These are phyloP conservation scores for Nakazawaea pomicola DNA, from an alignment of 805 yeast species.

Conservation along the genomic window DNA sequence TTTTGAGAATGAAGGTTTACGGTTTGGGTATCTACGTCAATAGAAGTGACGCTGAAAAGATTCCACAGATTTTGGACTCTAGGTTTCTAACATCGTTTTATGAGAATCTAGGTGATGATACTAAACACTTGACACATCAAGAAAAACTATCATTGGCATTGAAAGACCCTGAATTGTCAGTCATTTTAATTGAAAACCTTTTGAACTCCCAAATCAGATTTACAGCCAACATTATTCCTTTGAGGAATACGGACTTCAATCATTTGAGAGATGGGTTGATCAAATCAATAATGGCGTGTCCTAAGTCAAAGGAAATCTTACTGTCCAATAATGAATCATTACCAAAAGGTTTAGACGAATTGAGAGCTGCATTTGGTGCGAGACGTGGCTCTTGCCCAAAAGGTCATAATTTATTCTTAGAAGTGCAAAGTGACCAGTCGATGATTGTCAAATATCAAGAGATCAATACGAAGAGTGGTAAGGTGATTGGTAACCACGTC, in stretches of 20 bases:
- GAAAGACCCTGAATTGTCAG: constrained; percentile 47
- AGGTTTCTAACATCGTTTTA: constrained; percentile 31
- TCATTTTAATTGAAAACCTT: constrained; percentile 48
- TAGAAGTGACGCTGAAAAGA: constrained; percentile 42
- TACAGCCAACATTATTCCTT: constrained; percentile 75
- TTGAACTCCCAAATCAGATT: constrained; percentile 57
- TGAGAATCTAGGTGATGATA: constrained; percentile 14
- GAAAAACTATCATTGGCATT: constrained; percentile 40
- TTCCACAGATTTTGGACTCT: constrained; percentile 38
- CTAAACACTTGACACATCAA: constrained; percentile 23
- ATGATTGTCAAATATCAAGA: constrained; percentile 40
- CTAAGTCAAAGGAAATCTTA: constrained; percentile 44
- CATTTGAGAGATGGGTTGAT: constrained; percentile 88
- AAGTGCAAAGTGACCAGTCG: constrained; percentile 42
- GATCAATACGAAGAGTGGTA: constrained; percentile 25
- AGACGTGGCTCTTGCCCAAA: constrained; percentile 71
- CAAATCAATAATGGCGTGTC: constrained; percentile 69
- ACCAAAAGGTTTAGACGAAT: constrained; percentile 62
- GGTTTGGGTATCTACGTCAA: constrained; percentile 82
- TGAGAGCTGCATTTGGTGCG: constrained; percentile 53
- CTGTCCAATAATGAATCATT: constrained; percentile 38
- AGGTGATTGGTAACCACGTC: background rate
- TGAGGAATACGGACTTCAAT: constrained; percentile 84
- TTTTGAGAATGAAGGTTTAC: constrained; percentile 77
- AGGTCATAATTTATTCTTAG: constrained; percentile 61